These are phyloP conservation scores for Neurospora sublineolata DNA, from an alignment of 495 filamentous ascomycete species.

Conservation along the genomic window DNA sequence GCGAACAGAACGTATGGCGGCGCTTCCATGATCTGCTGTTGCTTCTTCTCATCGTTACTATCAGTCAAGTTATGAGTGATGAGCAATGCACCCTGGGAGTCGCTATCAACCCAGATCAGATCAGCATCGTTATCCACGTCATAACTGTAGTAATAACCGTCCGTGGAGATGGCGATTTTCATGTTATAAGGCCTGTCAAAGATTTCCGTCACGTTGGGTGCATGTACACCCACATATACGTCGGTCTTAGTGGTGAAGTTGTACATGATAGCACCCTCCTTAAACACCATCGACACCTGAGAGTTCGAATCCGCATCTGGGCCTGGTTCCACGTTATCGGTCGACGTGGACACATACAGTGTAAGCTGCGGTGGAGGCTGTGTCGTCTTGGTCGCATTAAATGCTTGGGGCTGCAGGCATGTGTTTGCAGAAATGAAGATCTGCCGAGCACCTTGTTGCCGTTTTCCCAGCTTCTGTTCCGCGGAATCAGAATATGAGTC, in stretches of 20 bases:
- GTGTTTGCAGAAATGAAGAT: constrained; percentile 75
- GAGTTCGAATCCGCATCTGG: constrained; percentile 39
- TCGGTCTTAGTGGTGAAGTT: constrained; percentile 43
- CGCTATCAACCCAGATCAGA: constrained; percentile 68
- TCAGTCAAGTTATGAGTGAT: constrained; percentile 58
- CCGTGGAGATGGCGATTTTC: constrained; percentile 71
- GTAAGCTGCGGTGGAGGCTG: constrained; percentile 55
- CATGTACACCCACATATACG: constrained; percentile 65
- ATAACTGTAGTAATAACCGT: constrained; percentile 56
- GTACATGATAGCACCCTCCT: constrained; percentile 50
- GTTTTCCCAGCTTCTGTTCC: constrained; percentile 11
- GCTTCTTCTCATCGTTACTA: constrained; percentile 25
- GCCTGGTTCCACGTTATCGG: constrained; percentile 56
- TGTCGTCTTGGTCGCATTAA: constrained; percentile 23
- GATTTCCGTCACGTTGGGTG: constrained; percentile 43
- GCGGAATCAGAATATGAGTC: neutral
- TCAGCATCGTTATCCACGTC: constrained; percentile 32
- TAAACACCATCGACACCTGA: constrained; percentile 28
- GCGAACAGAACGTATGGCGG: constrained; percentile 73
- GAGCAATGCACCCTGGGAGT: constrained; percentile 62
- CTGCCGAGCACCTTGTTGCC: constrained; percentile 28
- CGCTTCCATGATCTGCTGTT: constrained; percentile 44
- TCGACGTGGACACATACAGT: constrained; percentile 61
- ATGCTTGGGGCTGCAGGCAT: constrained; percentile 58
- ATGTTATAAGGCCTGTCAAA: constrained; percentile 59